Conservation (phyloP, 1,139 yeast species). For the Kurtzmaniella quercitrusa region DNA sequence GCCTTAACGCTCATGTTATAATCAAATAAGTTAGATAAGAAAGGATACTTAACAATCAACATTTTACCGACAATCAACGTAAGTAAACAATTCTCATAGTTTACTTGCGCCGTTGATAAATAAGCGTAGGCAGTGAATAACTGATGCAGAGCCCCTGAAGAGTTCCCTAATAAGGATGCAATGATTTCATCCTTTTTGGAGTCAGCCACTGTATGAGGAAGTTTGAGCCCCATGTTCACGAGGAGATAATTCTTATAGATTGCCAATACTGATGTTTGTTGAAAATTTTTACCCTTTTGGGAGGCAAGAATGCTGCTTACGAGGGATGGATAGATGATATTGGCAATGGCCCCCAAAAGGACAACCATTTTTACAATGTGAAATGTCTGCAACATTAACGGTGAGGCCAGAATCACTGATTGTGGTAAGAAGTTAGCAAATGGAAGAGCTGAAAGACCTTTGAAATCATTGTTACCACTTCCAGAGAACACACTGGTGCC, state of each 20-base stretch:
- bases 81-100: conserved; percentile 36
- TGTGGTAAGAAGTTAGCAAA: conserved; percentile 23
- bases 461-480: conserved; percentile 29
- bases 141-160: conserved; percentile 12
- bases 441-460: conserved; percentile 38
- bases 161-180: conserved; percentile 21
- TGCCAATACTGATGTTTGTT: not conserved
- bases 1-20: conserved; percentile 25
- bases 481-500: conserved; percentile 44
- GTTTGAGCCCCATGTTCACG: conserved; percentile 25
- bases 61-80: conserved; percentile 28
- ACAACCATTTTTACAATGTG: conserved; percentile 22
- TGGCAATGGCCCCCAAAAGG: conserved; percentile 23
- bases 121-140: conserved; percentile 26
- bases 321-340: conserved; percentile 22
- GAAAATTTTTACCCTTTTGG: conserved; percentile 6
- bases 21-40: conserved; percentile 17
- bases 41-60: conserved; percentile 19
- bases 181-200: conserved; percentile 17
- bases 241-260: conserved; percentile 20
- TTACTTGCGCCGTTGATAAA: conserved; percentile 28
- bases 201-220: conserved; percentile 21
- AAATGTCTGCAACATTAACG: conserved; percentile 23
- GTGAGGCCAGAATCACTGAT: conserved; percentile 22
- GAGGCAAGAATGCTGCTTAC: conserved; percentile 3